Percentiles rank a stretch among this genome's conserved stretches.
Evolutionary conservation across 495 filamentous ascomycete genomes (phyloP).

Genomic region (Penicillium bialowiezense): DNA sequence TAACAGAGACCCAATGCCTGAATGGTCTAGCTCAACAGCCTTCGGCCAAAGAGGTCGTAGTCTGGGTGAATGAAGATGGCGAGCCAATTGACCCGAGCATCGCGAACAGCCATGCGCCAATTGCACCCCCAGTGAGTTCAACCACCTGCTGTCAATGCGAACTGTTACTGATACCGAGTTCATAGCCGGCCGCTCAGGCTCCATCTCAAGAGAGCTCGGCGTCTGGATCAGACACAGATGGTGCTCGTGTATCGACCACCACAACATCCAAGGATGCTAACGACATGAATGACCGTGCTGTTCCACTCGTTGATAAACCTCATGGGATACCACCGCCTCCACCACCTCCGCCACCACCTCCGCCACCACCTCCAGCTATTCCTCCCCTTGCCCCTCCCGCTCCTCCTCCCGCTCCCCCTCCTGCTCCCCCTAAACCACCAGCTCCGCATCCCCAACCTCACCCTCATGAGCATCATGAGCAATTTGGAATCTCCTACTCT

Average conservation of each 20-base stretch:
- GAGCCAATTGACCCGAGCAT: constrained; percentile 40
- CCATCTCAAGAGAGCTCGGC: background rate
- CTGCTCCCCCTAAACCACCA: constrained; percentile 1
- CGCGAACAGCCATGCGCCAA: background rate
- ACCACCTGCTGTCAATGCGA: background rate
- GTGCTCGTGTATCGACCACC: background rate
- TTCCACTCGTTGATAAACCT: background rate
- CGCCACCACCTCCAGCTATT: background rate
- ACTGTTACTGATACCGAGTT: constrained; percentile 4
- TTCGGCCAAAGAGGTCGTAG: constrained; percentile 50
- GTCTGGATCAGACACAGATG: background rate
- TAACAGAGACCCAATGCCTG: constrained; percentile 5
- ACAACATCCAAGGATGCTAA: background rate
- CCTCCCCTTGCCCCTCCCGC: constrained; percentile 1
- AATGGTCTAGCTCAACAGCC: constrained; percentile 5
- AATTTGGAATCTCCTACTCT: constrained; percentile 66
- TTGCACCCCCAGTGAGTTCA: constrained; percentile 17
- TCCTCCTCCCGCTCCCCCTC: constrained; percentile 1
- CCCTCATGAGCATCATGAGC: constrained; percentile 4
- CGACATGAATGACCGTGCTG: background rate
- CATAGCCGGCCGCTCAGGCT: background rate
- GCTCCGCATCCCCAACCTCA: constrained; percentile 7
- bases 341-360: background rate
- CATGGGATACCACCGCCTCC: background rate
- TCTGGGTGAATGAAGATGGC: constrained; percentile 65